phyloP scores from a whole-genome alignment of 495 filamentous ascomycete species.

The Paragyromitra xinjiangensis region DNA sequence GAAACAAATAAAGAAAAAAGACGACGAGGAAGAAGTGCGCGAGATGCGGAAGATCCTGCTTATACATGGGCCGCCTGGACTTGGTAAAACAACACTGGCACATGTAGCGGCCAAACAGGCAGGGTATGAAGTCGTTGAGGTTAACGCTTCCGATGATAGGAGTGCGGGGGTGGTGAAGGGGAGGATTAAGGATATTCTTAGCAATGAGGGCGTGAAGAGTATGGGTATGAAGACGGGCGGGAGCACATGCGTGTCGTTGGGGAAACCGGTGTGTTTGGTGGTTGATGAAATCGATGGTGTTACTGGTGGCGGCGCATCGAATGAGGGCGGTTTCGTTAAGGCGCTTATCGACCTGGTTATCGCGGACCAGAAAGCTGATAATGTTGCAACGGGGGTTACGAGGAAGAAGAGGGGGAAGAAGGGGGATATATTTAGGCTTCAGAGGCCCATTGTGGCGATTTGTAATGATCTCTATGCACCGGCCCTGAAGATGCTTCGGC shows the following conservation, averaged over 20 bases:
- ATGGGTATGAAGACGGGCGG: constrained; percentile 71
- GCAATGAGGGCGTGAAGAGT: constrained; percentile 89
- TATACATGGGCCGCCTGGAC: constrained; percentile 86
- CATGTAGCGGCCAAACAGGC: constrained; percentile 96
- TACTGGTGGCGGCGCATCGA: constrained; percentile 71
- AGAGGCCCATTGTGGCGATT: constrained; percentile 88
- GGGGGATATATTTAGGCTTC: constrained; percentile 81
- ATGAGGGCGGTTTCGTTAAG: constrained; percentile 91
- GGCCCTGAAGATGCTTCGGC: constrained; percentile 81
- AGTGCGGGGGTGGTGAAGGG: constrained; percentile 83
- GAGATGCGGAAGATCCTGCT: constrained; percentile 85
- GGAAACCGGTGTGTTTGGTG: constrained; percentile 87
- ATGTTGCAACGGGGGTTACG: constrained; percentile 34
- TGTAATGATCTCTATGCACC: constrained; percentile 99
- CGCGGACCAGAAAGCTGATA: constrained; percentile 73
- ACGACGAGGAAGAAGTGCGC: constrained; percentile 68
- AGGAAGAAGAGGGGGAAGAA: constrained; percentile 64
- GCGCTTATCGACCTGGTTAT: constrained; percentile 88
- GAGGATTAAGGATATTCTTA: constrained; percentile 84
- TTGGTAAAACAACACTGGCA: constrained; percentile 95
- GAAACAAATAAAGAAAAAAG: constrained; percentile 58
- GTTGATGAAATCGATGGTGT: constrained; percentile 98
- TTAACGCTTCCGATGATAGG: constrained; percentile 84
- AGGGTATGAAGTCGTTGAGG: constrained; percentile 91
- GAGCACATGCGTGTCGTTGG: constrained; percentile 74